Evolutionary conservation across 768 basidiomycete genomes (phyloP), one percentile per base, ranked within the genome.

Genomic region (Neoboletus magnificus): DNA sequence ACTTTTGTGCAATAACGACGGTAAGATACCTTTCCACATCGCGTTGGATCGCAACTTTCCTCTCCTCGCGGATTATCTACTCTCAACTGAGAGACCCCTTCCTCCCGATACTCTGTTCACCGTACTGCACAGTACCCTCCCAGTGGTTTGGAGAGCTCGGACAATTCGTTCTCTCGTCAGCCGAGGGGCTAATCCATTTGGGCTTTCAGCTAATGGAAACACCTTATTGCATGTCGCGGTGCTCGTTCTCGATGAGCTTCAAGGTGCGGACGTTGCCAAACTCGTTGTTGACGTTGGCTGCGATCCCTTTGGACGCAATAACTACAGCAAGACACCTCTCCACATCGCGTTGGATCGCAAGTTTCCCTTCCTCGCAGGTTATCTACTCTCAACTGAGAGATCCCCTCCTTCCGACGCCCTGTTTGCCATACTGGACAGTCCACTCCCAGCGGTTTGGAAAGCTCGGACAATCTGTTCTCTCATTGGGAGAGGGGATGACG

Each of bases 211-310:
- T 1, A 4, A 25, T 12, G 57, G 56, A 12, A 8, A 30, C 11
- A 33, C 37, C 10, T 35, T 59, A 23, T 2, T 57, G 13, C 20
- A 56, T 1, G 2, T 1, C 18, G 0, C 15, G 4, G 37, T 42
- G 5, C 23, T 36, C 1, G 10, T 3, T 13, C 22, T 46, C 15
- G 41, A 48, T 23, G 36, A 46, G 18, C 8, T 0, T 2, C 8
- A 18, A 3, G n/a, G 4, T 62, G 35, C 44, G 52, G 3, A 22
- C 11, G 37, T 52, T 15, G 20, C 42, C 1, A 47, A 48, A 35
- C 5, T 48, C 13, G 43, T 63, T 5, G 9, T 55, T 2, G 45
- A 5, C 2, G 46, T 16, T 27, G 63, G 63, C 1, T 62, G 63
- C 12, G 41, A 62, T 11, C 54, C 47, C 1, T 25, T 57, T 12